Percentiles rank a stretch among this genome's conserved stretches.
Conservation (phyloP, 768 basidiomycete genomes). For the Terana coerulea region DNA sequence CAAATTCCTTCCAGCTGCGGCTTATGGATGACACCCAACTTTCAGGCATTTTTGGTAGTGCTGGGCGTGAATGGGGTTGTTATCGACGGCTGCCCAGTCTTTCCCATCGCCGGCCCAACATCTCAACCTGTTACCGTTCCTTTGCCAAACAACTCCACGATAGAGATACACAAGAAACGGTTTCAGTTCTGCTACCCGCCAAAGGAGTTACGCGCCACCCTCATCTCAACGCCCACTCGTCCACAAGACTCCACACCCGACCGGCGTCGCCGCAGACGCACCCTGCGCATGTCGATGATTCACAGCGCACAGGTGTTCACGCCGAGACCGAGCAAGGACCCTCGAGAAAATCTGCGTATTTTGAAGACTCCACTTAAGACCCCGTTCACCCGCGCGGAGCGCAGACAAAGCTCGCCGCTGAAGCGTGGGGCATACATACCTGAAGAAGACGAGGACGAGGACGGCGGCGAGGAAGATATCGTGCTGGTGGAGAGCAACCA, state of each 20-base stretch:
- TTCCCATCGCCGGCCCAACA: constrained; percentile 36
- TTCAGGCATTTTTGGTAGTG: constrained; percentile 65
- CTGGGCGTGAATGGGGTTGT: constrained; percentile 52
- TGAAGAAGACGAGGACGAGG: constrained; percentile 41
- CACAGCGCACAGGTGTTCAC: constrained; percentile 70
- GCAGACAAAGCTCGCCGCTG: constrained; percentile 19
- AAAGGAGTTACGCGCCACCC: constrained; percentile 56
- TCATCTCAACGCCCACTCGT: constrained; percentile 49
- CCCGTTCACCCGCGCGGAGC: constrained; percentile 18
- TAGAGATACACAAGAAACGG: constrained; percentile 65
- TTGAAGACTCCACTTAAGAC: constrained; percentile 53
- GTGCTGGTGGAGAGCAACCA: constrained; percentile 63
- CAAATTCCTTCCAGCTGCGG: background rate
- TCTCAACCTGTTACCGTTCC: constrained; percentile 51
- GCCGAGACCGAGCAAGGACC: constrained; percentile 56
- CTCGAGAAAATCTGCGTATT: constrained; percentile 58
- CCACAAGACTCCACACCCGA: constrained; percentile 24
- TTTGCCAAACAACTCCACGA: constrained; percentile 58
- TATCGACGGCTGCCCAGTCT: constrained; percentile 62
- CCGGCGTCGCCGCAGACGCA: constrained; percentile 32
- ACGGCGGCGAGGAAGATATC: constrained; percentile 40
- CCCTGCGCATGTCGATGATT: constrained; percentile 72
- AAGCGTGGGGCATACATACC: constrained; percentile 20
- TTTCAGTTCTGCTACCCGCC: constrained; percentile 77
- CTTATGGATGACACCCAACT: background rate